Conservation (phyloP, 768 basidiomycete species). For the Mycena vulgaris region DNA sequence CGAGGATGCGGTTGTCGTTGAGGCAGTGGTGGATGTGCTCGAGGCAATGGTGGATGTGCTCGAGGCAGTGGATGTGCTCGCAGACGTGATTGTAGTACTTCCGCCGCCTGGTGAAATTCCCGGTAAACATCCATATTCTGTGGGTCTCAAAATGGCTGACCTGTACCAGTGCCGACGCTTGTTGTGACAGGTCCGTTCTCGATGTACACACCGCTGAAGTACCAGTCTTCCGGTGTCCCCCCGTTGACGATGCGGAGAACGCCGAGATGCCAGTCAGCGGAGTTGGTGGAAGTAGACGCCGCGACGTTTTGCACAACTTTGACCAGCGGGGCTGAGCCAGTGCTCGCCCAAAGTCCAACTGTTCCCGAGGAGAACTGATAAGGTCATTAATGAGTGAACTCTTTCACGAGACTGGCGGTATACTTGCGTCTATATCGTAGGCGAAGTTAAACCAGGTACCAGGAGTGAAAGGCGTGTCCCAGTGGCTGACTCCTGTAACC, state of each 20-base stretch:
- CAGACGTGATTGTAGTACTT: conserved; percentile 39
- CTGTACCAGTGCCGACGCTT: conserved; percentile 53
- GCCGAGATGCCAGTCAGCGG: conserved; percentile 73
- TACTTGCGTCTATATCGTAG: conserved; percentile 72
- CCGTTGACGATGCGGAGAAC: conserved; percentile 68
- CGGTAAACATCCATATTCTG: conserved; percentile 26
- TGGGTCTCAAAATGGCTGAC: neutral
- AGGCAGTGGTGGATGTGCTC: conserved; percentile 43
- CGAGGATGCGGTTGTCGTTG: conserved; percentile 45
- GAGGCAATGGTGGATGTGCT: conserved; percentile 37
- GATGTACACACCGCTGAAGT: conserved; percentile 73
- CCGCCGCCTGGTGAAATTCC: conserved; percentile 26
- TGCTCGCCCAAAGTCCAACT: conserved; percentile 73
- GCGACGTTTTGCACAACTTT: conserved; percentile 65
- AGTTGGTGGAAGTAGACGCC: conserved; percentile 70
- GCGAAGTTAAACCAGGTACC: conserved; percentile 78
- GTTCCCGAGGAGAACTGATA: conserved; percentile 65
- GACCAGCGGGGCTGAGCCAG: conserved; percentile 61
- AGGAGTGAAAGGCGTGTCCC: conserved; percentile 65
- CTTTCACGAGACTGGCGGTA: neutral
- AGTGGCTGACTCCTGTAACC: conserved; percentile 60
- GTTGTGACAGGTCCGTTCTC: conserved; percentile 72
- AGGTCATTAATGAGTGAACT: neutral
- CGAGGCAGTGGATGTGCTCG: conserved; percentile 33
- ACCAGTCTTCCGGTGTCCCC: conserved; percentile 65